These are phyloP conservation scores for Phytophthora syringae DNA, from an alignment of 352 stramenopile species.

Conservation along the genomic window DNA sequence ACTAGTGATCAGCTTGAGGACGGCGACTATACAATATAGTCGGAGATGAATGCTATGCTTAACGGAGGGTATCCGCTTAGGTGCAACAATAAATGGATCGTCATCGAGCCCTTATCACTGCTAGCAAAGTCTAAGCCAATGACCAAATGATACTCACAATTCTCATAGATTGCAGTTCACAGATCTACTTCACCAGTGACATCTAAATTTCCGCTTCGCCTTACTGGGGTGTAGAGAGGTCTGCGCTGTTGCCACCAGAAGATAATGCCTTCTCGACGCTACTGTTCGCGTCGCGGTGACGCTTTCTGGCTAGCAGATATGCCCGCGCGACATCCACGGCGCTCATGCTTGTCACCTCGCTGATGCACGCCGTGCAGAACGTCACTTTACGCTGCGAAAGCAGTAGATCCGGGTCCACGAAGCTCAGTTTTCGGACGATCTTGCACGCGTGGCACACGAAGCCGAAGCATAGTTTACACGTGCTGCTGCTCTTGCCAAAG, in stretches of 20 bases:
- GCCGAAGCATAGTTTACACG: conserved; percentile 33
- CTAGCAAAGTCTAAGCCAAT: too few relatives aligned
- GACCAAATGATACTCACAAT: too few relatives aligned
- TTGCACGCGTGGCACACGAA: conserved; percentile 39
- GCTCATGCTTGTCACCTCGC: conserved; percentile 24
- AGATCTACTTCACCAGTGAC: neutral
- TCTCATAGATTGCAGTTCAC: neutral
- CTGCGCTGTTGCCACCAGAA: conserved; percentile 12
- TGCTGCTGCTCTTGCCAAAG: too few relatives aligned
- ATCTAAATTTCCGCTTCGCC: neutral
- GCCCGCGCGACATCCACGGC: conserved; percentile 32
- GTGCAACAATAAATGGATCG: too few relatives aligned
- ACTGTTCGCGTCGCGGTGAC: conserved; percentile 9
- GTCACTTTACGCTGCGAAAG: conserved; percentile 41
- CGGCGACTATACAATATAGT: too few relatives aligned
- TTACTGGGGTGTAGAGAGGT: neutral
- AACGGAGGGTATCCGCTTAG: too few relatives aligned
- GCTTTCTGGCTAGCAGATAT: conserved; percentile 37
- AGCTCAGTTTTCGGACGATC: conserved; percentile 37
- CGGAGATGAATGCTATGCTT: too few relatives aligned
- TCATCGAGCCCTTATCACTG: too few relatives aligned
- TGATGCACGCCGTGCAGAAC: conserved; percentile 36
- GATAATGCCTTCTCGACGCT: conserved; percentile 16
- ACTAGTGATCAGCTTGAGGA: too few relatives aligned
- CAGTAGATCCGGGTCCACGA: conserved; percentile 37